Percentiles rank a stretch among this genome's conserved stretches.
phyloP scores from a whole-genome alignment of 495 filamentous ascomycete species.

The Oleoguttula mirabilis region DNA sequence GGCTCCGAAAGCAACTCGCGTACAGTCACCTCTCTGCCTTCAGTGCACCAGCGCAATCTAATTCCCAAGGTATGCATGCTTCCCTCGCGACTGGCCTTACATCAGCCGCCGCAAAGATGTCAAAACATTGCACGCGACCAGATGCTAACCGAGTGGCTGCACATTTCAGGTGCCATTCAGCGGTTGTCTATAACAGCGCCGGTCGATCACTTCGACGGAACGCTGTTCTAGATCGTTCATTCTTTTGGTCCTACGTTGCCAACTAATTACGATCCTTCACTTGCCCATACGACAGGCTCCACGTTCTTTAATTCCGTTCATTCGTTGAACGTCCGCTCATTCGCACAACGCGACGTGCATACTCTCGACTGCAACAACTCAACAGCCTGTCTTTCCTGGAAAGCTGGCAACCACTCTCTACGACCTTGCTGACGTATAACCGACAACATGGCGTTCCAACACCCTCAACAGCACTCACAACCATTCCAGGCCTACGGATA shows the following conservation, averaged over 20 bases:
- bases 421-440: slow-evolving; percentile 5
- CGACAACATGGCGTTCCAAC: slow-evolving; percentile 58
- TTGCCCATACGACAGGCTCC: slow-evolving; percentile 42
- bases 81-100: slow-evolving; percentile 7
- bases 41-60: slow-evolving; percentile 19
- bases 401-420: slow-evolving; percentile 31
- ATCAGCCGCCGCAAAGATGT: slow-evolving; percentile 14
- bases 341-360: slow-evolving; percentile 1
- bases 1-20: slow-evolving; percentile 3
- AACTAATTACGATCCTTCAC: slow-evolving; percentile 50
- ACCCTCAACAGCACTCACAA: slow-evolving; percentile 34
- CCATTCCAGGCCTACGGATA: slow-evolving; percentile 25
- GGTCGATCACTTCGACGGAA: slow-evolving; percentile 8
- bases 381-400: slow-evolving; percentile 19
- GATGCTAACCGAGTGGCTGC: no score
- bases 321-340: slow-evolving; percentile 27
- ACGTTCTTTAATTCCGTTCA: slow-evolving; percentile 40
- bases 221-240: slow-evolving; percentile 24
- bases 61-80: slow-evolving; percentile 23
- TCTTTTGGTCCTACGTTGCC: slow-evolving; percentile 30
- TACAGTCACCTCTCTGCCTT: slow-evolving; percentile 5
- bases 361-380: slow-evolving; percentile 6
- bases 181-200: slow-evolving; percentile 20
- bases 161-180: no score
- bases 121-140: slow-evolving; percentile 14